phyloP scores from a whole-genome alignment of 495 filamentous ascomycete genomes.

The Podospora australis region DNA sequence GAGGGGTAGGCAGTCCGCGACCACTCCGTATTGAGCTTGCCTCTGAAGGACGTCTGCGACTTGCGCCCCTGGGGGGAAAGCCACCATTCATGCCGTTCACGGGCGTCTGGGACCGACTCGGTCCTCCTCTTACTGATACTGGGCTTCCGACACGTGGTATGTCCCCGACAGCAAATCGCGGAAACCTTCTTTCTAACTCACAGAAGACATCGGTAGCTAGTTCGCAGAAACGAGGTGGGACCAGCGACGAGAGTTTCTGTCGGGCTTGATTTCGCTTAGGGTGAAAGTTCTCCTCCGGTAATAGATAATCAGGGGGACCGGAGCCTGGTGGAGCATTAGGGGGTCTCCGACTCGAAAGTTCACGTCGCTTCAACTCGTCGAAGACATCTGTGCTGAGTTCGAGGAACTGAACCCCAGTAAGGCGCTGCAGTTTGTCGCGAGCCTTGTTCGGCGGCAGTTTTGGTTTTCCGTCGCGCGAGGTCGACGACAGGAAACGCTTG shows the following conservation, averaged over 20 bases:
- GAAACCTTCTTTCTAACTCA: conserved; percentile 86
- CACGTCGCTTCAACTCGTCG: conserved; percentile 85
- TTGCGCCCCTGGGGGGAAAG: conserved; percentile 37
- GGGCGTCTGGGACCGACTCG: conserved; percentile 52
- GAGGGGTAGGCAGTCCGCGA: conserved; percentile 21
- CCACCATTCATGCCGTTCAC: conserved; percentile 43
- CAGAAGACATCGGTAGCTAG: conserved; percentile 93
- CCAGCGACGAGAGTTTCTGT: conserved; percentile 84
- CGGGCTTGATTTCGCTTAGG: conserved; percentile 94
- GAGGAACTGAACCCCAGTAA: conserved; percentile 89
- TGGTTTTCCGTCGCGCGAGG: conserved; percentile 65
- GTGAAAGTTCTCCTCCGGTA: conserved; percentile 83
- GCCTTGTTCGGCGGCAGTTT: conserved; percentile 77
- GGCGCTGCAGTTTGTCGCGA: conserved; percentile 81
- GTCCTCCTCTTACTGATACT: conserved; percentile 46
- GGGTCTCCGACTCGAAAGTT: conserved; percentile 49
- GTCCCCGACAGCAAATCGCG: conserved; percentile 63
- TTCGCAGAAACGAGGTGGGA: conserved; percentile 76
- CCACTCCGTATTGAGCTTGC: conserved; percentile 45
- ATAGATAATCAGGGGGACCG: conserved; percentile 59
- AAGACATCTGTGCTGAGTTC: conserved; percentile 97
- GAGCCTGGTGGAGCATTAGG: conserved; percentile 48
- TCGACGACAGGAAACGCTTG: conserved; percentile 65
- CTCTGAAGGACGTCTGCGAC: conserved; percentile 45
- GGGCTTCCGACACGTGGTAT: conserved; percentile 65